Conservation (phyloP, 108 stramenopile genomes). For the Conticribra weissflogii region DNA sequence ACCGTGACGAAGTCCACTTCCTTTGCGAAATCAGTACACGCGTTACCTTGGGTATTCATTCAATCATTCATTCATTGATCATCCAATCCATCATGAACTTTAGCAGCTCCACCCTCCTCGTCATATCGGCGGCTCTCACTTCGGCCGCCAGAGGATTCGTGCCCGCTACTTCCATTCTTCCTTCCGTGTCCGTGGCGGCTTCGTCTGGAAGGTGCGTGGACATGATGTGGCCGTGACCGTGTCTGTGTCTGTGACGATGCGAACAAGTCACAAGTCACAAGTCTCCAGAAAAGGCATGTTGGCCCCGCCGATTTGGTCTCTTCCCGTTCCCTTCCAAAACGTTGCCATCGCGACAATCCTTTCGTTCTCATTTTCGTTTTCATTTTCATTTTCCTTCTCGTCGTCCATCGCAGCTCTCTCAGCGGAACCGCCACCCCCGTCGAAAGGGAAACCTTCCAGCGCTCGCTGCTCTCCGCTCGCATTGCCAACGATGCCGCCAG, state of each 20-base stretch:
- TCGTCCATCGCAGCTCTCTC: not conserved
- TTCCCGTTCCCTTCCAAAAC: no score
- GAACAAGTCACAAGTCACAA: no score
- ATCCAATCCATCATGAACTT: constrained; percentile 11
- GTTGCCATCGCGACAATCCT: not conserved
- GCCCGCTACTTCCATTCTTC: constrained; percentile 11
- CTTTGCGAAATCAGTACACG: no score
- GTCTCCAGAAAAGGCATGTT: no score
- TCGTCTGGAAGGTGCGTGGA: not conserved
- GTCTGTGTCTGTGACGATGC: no score
- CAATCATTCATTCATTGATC: no score
- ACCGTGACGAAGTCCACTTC: no score
- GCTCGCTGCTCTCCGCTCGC: constrained; percentile 41
- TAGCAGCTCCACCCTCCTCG: constrained; percentile 21
- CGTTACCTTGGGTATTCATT: no score
- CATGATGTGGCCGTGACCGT: no score
- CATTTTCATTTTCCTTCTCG: not conserved
- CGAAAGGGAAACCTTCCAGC: constrained; percentile 36
- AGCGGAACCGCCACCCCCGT: constrained; percentile 19
- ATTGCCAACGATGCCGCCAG: constrained; percentile 41
- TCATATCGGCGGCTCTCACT: constrained; percentile 22
- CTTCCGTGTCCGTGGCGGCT: not conserved
- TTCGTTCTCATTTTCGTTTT: not conserved
- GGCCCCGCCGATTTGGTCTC: no score
- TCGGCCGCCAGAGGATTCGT: constrained; percentile 32